These are phyloP conservation scores for Petunia secreta DNA, from an alignment of 257 asterid species.

Conservation along the genomic window DNA sequence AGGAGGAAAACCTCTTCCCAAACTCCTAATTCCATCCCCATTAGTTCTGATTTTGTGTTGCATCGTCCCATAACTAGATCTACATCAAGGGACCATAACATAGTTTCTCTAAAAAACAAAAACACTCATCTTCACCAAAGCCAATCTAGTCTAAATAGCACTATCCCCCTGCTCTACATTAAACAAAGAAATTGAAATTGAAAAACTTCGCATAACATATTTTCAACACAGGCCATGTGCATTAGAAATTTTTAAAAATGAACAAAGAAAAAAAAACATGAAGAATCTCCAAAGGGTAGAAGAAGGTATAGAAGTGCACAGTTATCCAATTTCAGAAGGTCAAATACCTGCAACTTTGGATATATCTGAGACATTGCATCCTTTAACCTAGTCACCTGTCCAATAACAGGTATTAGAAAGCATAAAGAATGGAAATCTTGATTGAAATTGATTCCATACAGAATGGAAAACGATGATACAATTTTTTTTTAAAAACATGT, in stretches of 20 bases:
- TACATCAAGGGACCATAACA: too few relatives aligned
- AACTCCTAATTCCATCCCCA: too few relatives aligned
- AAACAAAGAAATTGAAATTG: background rate
- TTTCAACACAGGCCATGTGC: conserved; percentile 5
- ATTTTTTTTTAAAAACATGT: background rate
- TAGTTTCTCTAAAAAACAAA: background rate
- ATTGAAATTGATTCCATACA: background rate
- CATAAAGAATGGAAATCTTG: background rate
- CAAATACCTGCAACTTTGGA: conserved; percentile 79
- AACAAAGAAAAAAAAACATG: background rate
- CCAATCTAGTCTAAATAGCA: background rate
- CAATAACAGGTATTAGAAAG: conserved; percentile 24
- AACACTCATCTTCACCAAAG: background rate
- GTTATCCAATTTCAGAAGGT: background rate
- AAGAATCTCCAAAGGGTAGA: background rate
- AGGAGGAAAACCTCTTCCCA: too few relatives aligned
- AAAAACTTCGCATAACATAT: background rate
- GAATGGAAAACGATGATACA: background rate
- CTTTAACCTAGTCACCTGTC: conserved; percentile 77
- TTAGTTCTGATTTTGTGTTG: too few relatives aligned
- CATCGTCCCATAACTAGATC: too few relatives aligned
- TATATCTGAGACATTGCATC: conserved; percentile 86
- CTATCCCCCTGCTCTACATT: background rate
- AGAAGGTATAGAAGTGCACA: background rate
- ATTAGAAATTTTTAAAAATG: background rate